phyloP scores from a whole-genome alignment of 2,329 filamentous ascomycete species.

The Aspergillus amoenus region DNA sequence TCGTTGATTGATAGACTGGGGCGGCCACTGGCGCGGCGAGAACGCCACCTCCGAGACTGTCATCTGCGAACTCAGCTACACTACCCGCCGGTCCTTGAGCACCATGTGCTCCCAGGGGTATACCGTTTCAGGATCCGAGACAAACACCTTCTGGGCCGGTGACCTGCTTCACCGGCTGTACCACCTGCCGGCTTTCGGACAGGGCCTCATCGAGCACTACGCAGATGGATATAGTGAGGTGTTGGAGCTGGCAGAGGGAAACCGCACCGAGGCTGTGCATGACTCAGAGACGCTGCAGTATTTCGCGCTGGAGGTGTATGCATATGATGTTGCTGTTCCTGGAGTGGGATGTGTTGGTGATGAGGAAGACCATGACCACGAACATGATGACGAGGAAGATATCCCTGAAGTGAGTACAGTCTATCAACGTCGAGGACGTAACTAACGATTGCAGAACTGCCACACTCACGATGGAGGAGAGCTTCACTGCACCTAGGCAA shows the following conservation, averaged over 20 bases:
- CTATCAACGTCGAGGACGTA: neutral
- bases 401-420: slow-evolving; percentile 27
- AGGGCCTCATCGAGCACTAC: slow-evolving; percentile 62
- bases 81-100: slow-evolving; percentile 56
- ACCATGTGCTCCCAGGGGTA: slow-evolving; percentile 64
- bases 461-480: slow-evolving; percentile 44
- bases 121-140: slow-evolving; percentile 55
- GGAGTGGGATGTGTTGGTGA: slow-evolving; percentile 61
- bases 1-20: slow-evolving; percentile 56
- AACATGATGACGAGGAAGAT: slow-evolving; percentile 12
- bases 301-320: slow-evolving; percentile 67
- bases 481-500: slow-evolving; percentile 38
- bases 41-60: slow-evolving; percentile 68
- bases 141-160: slow-evolving; percentile 64
- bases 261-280: slow-evolving; percentile 49
- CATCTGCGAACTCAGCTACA: slow-evolving; percentile 65
- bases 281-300: slow-evolving; percentile 66
- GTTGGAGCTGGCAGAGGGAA: slow-evolving; percentile 53
- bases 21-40: slow-evolving; percentile 65
- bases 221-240: slow-evolving; percentile 58
- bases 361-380: slow-evolving; percentile 9
- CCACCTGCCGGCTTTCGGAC: slow-evolving; percentile 62
- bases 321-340: slow-evolving; percentile 63
- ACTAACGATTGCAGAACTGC: slow-evolving; percentile 32
- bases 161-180: slow-evolving; percentile 68